Base-by-base conservation (phyloP, 192 early-diverging fungal species). In the Podila minutissima region DNA sequence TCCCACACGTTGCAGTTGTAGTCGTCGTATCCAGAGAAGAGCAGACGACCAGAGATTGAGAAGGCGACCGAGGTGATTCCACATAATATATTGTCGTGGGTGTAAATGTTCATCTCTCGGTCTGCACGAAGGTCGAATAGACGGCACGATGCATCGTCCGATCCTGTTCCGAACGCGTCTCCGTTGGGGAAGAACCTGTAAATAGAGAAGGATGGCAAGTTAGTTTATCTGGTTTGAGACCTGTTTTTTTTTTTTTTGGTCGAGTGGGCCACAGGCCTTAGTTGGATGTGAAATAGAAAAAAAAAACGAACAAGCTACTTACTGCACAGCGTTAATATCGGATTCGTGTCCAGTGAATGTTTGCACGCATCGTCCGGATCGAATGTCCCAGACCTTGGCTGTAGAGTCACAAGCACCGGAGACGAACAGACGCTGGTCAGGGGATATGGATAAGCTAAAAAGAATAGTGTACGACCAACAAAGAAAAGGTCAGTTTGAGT, bases 1-100 rank as follows among this genome's bases (percentile, higher is more conserved):
- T 99, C 98, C 98, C 98, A 99, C 15, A 99, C 97, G 74, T 99
- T 98, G 90, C 97, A 98, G 87, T 98, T 98, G 84, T 96, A 99
- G 84, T 99, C 97, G 75, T 99, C 98, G 72, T 99, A 99, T 28
- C 98, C 98, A 31, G 97, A 96, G 93, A 99, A 99, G 67, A 99
- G 82, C 33, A 99, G 83, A 22, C 98, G 92, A 24, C 98, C 98
- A 7, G 96, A 98, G 67, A 97, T 91, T 68, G 97, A 98, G 77
- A 99, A 99, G 6, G 92, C 97, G 22, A 99, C 94, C 17, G 97
- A 98, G 0, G 98, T 99, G 82, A 99, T 97, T 26, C 98, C 98
- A 84, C 97, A 98, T 65, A 99, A 88, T 67, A 99, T 98, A 71
- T 97, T 96, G 86, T 99, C 97, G 86, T 99, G 96, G 28, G 97